Conservation (phyloP, 208 protist species). For the Acanthamoeba royreba region DNA sequence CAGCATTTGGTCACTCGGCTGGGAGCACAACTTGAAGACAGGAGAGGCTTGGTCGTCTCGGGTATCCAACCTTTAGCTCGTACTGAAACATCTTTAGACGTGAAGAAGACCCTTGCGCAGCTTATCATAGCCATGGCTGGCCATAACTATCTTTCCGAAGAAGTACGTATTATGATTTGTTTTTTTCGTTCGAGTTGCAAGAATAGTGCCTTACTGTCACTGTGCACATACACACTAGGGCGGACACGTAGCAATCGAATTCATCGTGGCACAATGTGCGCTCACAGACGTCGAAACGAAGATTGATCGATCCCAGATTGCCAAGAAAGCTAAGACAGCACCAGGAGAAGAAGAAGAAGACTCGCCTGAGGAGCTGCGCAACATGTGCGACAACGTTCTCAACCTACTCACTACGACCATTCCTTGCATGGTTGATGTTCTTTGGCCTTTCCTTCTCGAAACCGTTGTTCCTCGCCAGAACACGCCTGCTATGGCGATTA, state of each 20-base stretch:
- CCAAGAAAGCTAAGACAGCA: slow-evolving; percentile 4
- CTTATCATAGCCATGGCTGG: slow-evolving; percentile 65
- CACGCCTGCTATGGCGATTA: slow-evolving; percentile 17
- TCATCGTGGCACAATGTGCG: slow-evolving; percentile 55
- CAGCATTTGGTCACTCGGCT: background rate
- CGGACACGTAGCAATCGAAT: slow-evolving; percentile 58
- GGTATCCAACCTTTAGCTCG: slow-evolving; percentile 59
- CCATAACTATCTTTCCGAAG: slow-evolving; percentile 46
- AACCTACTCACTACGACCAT: slow-evolving; percentile 65
- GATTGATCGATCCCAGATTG: background rate
- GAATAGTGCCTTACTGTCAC: background rate
- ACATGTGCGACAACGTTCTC: slow-evolving; percentile 67
- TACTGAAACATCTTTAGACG: slow-evolving; percentile 52
- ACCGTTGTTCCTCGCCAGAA: slow-evolving; percentile 27
- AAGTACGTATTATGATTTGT: background rate
- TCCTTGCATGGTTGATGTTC: slow-evolving; percentile 63
- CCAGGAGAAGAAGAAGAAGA: background rate
- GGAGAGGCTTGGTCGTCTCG: slow-evolving; percentile 58
- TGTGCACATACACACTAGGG: background rate
- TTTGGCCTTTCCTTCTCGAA: slow-evolving; percentile 71
- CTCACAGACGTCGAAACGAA: background rate
- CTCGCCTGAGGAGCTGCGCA: slow-evolving; percentile 49
- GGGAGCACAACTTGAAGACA: slow-evolving; percentile 45
- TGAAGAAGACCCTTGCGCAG: slow-evolving; percentile 58
- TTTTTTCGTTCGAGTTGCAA: background rate